Conservation (phyloP, 257 asterid genomes). For the Solanum etuberosum region DNA sequence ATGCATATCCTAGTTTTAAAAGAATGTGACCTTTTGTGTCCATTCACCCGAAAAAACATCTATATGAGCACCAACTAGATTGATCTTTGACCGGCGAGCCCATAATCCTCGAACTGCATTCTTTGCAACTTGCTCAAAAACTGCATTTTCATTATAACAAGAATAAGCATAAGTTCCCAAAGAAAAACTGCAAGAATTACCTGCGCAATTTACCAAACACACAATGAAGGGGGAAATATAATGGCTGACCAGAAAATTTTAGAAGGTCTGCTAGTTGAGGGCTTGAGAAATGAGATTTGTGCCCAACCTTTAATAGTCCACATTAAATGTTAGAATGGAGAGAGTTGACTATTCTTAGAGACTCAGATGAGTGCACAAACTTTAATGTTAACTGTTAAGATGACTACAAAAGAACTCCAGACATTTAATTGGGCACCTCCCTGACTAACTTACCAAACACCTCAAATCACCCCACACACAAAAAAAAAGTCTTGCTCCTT, state of each 20-base stretch:
- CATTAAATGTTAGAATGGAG: not conserved
- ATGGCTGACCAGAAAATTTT: not conserved
- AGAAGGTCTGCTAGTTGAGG: not conserved
- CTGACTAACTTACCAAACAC: not conserved
- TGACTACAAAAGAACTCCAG: not conserved
- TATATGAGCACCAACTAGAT: slow-evolving; percentile 97
- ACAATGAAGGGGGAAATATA: not conserved
- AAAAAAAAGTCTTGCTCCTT: not conserved
- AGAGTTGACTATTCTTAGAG: not conserved
- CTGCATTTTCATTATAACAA: slow-evolving; percentile 32
- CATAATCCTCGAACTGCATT: slow-evolving; percentile 95
- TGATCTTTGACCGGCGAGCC: slow-evolving; percentile 97
- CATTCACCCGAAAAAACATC: slow-evolving; percentile 99
- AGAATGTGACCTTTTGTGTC: slow-evolving; percentile 82
- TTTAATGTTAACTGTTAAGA: not conserved
- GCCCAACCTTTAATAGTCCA: not conserved
- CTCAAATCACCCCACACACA: not conserved
- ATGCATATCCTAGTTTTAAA: not conserved
- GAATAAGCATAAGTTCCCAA: not conserved
- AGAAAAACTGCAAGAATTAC: not conserved
- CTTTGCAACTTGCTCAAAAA: slow-evolving; percentile 89
- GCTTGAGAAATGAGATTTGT: not conserved
- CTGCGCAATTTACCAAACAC: not conserved
- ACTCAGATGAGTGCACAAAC: not conserved
- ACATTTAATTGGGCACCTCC: not conserved